Base-by-base conservation (phyloP, 176 grass and related monocot genomes). In the Raddia distichophylla region DNA sequence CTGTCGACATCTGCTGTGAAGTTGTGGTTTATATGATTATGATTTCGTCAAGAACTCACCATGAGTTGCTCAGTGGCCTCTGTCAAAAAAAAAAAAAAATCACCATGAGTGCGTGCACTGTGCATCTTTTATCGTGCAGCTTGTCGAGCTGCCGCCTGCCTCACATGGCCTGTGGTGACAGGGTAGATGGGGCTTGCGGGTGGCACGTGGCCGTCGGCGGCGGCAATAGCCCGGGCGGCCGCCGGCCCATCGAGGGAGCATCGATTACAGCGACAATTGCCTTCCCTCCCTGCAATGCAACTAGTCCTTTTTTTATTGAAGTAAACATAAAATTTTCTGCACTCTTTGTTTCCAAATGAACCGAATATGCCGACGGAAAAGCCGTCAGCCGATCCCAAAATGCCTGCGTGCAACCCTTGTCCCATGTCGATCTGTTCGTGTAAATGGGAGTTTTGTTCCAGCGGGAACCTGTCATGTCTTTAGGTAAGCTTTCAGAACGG, bases 101-200 rank as follows among this genome's bases (percentile, higher is more conserved):
- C 65, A 46, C 66, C 58, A 48, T 40, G 37, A 40, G 4, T 49
- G 16, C 43, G 33, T 4, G 37, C 10, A 46, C 0, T 19, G 81
- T 2, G 47, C 64, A 4, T 73, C 55, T 22, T 22, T 18, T 40
- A 16, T 33, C 80, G 43, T 79, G 86, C 44, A 33, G 40, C 58
- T 64, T 71, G 50, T 79, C 80, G 86, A 40, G 49, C 32, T 47
- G 73, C 85, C 65, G 73, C 85, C 65, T 72, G 42, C 60, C 60
- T 48, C 86, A 77, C 79, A 82, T 84, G 60, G 86, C 0, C 27
- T 45, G n/a, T 51, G 32, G 40, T 19, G 11, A 10, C 10, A 17
- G 6, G 50, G 45, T 15, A 51, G 69, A 49, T 56, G 67, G 58
- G 34, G 22, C 3, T 45, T 40, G 75, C 20, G 44, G 15, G 34